These are phyloP conservation scores for Closterium sp. DNA, from an alignment of 139 green algal genomes.

Conservation along the genomic window DNA sequence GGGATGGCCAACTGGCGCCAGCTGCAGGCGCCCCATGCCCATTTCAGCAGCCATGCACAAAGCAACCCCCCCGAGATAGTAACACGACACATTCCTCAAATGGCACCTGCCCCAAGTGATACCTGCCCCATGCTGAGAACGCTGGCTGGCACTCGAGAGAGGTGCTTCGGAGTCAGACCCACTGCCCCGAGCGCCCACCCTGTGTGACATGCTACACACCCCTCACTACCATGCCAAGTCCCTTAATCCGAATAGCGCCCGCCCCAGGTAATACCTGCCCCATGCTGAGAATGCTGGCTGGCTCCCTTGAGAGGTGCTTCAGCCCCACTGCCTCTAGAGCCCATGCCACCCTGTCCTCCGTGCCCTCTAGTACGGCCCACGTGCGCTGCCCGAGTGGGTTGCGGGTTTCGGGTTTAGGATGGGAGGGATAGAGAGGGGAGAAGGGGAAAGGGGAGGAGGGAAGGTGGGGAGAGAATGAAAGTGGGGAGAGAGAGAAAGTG, in stretches of 20 bases:
- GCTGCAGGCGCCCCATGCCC: too few species aligned
- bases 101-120: not conserved
- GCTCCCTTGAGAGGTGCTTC: not conserved
- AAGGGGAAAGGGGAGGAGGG: not conserved
- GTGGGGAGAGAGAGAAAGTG: too few species aligned
- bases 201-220: too few species aligned
- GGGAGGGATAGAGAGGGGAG: not conserved
- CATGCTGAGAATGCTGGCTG: conserved; percentile 9
- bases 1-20: not conserved
- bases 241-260: too few species aligned
- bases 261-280: not conserved
- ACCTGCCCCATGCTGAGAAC: too few species aligned
- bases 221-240: too few species aligned
- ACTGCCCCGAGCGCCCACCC: too few species aligned
- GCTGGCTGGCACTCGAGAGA: too few species aligned
- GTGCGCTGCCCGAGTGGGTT: not conserved
- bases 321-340: not conserved
- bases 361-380: conserved; percentile 11
- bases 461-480: not conserved
- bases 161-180: too few species aligned
- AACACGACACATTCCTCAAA: too few species aligned
- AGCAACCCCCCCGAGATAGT: too few species aligned
- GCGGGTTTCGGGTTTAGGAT: too few species aligned
- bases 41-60: not conserved
- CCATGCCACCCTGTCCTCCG: not conserved